These are phyloP conservation scores for Colletotrichum cereale DNA, from an alignment of 2,329 filamentous ascomycete species.

Conservation along the genomic window DNA sequence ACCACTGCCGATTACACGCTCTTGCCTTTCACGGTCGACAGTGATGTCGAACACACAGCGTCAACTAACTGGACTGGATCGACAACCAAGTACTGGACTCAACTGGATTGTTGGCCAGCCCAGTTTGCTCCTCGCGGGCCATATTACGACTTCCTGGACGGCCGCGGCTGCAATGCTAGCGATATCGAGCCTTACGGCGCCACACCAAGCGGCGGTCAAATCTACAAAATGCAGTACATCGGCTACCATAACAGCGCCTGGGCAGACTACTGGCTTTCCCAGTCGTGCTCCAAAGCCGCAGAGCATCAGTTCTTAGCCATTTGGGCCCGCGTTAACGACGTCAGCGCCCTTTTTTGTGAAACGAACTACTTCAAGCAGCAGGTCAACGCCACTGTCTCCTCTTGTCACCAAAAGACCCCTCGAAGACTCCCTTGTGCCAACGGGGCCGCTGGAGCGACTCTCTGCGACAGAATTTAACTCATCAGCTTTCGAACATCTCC, in stretches of 20 bases:
- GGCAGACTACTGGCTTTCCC: constrained; percentile 45
- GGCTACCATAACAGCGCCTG: constrained; percentile 55
- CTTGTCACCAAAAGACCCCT: constrained; percentile 26
- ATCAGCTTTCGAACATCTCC: constrained; percentile 50
- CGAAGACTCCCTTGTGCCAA: constrained; percentile 8
- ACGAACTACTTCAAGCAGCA: constrained; percentile 59
- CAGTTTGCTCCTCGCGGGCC: constrained; percentile 17
- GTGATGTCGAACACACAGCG: not conserved
- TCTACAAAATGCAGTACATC: constrained; percentile 54
- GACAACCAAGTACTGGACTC: constrained; percentile 51
- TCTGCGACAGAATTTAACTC: constrained; percentile 49
- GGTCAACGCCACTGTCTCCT: constrained; percentile 55
- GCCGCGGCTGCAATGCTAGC: constrained; percentile 52
- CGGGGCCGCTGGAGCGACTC: constrained; percentile 38
- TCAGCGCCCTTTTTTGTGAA: constrained; percentile 58
- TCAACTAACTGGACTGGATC: constrained; percentile 46
- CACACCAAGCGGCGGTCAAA: not conserved
- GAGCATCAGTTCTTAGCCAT: constrained; percentile 54
- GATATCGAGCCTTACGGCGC: constrained; percentile 29
- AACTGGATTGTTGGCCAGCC: constrained; percentile 54
- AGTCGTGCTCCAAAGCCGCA: constrained; percentile 48
- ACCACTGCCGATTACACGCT: constrained; percentile 58
- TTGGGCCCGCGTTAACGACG: constrained; percentile 42
- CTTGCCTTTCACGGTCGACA: constrained; percentile 54
- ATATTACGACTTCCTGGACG: constrained; percentile 50